Evolutionary conservation across 1,284 basidiomycete species (phyloP), one percentile per base, ranked within the genome.

Genomic region (Schizophyllum amplum): DNA sequence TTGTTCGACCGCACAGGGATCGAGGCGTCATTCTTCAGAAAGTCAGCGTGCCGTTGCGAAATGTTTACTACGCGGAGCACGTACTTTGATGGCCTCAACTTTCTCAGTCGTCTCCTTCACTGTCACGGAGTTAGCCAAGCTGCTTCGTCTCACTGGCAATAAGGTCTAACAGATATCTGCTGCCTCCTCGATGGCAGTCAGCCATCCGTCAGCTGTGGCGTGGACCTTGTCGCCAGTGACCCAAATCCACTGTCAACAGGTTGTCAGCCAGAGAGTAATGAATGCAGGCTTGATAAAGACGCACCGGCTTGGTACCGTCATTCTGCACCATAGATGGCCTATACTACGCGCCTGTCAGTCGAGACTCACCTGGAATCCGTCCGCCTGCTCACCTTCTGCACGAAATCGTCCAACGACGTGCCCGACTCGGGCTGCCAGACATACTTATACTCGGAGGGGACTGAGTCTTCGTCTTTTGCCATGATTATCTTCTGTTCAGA

Each of bases 311-410:
- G 0, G 75, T 82, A 1, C 86, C 86, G 59, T 88, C 84, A 65
- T 88, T 81, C 61, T 86, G 80, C 5, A 88, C 80, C 84, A 87
- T 84, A 21, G 85, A 87, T 1, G 86, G 86, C 57, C 77, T 85
- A 61, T 80, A 85, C 86, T 87, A 59, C 5, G 56, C 42, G 53
- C 46, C 42, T 33, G 62, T 55, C 23, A 33, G 27, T 15, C 4
- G 6, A 17, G 3, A 20, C 6, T 5, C 42, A 21, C 48, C 42
- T 24, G 17, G 21, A n/a, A 20, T 50, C 5, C 50, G 20, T 52
- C 25, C 33, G 24, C 47, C 25, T 42, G 52, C 26, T 15, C 60
- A 77, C 80, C 66, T 81, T 80, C 42, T 63, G 67, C 54, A 82
- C 63, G 62, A 81, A 82, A 11, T 78, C 73, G 20, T 74, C 59